These are phyloP conservation scores for Serendipita sp. DNA, from an alignment of 1,284 basidiomycete genomes.

Conservation along the genomic window DNA sequence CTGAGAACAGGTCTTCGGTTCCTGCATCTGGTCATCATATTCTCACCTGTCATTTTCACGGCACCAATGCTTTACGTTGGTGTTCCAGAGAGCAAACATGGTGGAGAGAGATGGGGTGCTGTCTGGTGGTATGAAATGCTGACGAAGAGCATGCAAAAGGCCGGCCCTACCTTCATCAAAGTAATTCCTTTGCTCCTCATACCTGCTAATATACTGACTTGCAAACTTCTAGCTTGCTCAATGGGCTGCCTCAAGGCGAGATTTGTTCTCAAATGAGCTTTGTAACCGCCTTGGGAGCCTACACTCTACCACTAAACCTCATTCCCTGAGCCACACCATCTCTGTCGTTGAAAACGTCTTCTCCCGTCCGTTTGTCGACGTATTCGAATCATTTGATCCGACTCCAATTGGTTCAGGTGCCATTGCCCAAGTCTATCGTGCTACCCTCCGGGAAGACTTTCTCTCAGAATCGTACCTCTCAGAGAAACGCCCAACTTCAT, in stretches of 20 bases:
- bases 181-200: conserved; percentile 27
- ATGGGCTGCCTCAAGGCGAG: conserved; percentile 94
- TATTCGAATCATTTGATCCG: conserved; percentile 84
- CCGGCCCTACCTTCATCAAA: conserved; percentile 97
- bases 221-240: conserved; percentile 63
- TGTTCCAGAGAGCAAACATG: conserved; percentile 26
- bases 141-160: conserved; percentile 81
- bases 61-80: conserved; percentile 81
- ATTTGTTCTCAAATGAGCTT: conserved; percentile 86
- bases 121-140: conserved; percentile 93
- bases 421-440: conserved; percentile 91
- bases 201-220: conserved; percentile 9
- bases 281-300: conserved; percentile 77
- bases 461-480: conserved; percentile 40
- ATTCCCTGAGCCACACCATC: conserved; percentile 72
- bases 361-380: conserved; percentile 65
- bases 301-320: conserved; percentile 81
- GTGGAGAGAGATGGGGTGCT: conserved; percentile 70
- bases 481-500: conserved; percentile 22
- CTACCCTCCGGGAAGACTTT: conserved; percentile 68
- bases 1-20: conserved; percentile 75
- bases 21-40: conserved; percentile 69
- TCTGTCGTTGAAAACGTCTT: conserved; percentile 77
- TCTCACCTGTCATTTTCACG: conserved; percentile 75
- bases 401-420: conserved; percentile 93